Conservation (phyloP, 352 stramenopile species). For the Globisporangium carolinianum region DNA sequence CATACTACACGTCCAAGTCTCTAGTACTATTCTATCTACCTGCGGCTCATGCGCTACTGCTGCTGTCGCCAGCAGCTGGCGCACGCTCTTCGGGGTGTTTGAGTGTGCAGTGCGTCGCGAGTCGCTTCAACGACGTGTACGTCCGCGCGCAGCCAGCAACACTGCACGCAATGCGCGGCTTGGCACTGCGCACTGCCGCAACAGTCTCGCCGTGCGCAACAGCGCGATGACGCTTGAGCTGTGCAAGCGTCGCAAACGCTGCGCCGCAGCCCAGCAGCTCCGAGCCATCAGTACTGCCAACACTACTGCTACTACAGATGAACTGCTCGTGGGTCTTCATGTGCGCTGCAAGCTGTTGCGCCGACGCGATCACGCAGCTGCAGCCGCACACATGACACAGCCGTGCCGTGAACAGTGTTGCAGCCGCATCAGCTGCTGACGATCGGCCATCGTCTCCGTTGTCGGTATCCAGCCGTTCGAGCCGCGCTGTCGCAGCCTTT, state of each 20-base stretch:
- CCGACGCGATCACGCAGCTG: slow-evolving; percentile 22
- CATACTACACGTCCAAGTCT: too few relatives aligned
- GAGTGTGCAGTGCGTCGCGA: slow-evolving; percentile 26
- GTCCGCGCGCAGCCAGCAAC: slow-evolving; percentile 26
- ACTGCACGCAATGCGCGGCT: slow-evolving; percentile 18
- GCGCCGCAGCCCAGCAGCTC: slow-evolving; percentile 15
- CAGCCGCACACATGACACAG: slow-evolving; percentile 36
- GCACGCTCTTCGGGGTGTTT: background rate
- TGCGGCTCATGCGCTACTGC: background rate
- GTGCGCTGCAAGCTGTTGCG: slow-evolving; percentile 18
- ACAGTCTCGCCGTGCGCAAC: background rate
- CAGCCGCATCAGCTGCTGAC: too few relatives aligned
- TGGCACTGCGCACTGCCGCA: background rate
- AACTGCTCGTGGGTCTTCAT: slow-evolving; percentile 18
- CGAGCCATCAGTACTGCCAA: background rate
- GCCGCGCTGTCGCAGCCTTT: background rate
- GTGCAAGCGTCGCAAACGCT: slow-evolving; percentile 19
- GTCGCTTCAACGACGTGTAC: slow-evolving; percentile 29
- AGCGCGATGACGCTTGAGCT: slow-evolving; percentile 25
- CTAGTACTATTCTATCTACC: background rate
- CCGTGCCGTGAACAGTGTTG: slow-evolving; percentile 15
- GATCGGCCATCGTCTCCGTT: background rate
- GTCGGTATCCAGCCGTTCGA: background rate
- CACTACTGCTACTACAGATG: slow-evolving; percentile 13
- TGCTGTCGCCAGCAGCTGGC: background rate